phyloP scores from a whole-genome alignment of 2,329 filamentous ascomycete genomes.

The Fusarium foetens region DNA sequence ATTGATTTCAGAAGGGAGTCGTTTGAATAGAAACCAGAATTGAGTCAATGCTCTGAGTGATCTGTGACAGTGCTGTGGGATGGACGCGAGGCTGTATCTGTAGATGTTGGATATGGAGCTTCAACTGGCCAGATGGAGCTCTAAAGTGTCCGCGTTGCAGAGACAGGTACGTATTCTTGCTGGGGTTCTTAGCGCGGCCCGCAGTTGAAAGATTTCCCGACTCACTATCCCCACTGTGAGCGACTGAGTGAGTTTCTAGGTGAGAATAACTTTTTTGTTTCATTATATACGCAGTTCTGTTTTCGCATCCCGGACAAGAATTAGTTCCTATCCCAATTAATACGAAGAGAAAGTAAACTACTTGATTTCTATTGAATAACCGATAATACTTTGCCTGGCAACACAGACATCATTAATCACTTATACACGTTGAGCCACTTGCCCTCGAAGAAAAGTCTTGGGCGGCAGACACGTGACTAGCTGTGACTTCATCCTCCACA shows the following conservation, averaged over 20 bases:
- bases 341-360: not conserved
- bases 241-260: not conserved
- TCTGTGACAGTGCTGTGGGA: not conserved
- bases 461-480: constrained; percentile 40
- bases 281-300: not conserved
- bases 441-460: constrained; percentile 34
- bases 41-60: not conserved
- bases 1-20: not conserved
- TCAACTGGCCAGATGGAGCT: constrained; percentile 47
- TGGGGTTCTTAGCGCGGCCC: constrained; percentile 21
- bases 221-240: constrained; percentile 14
- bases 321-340: not conserved
- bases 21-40: not conserved
- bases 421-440: not conserved
- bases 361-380: no score
- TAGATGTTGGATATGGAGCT: constrained; percentile 33
- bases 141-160: constrained; percentile 6
- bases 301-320: not conserved
- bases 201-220: constrained; percentile 17
- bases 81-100: constrained; percentile 12
- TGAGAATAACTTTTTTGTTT: not conserved
- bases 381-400: not conserved
- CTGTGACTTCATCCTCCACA: constrained; percentile 46
- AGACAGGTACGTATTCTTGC: constrained; percentile 38
- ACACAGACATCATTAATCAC: not conserved